phyloP scores from a whole-genome alignment of 768 basidiomycete species.

The Panaeolus cyanescens region DNA sequence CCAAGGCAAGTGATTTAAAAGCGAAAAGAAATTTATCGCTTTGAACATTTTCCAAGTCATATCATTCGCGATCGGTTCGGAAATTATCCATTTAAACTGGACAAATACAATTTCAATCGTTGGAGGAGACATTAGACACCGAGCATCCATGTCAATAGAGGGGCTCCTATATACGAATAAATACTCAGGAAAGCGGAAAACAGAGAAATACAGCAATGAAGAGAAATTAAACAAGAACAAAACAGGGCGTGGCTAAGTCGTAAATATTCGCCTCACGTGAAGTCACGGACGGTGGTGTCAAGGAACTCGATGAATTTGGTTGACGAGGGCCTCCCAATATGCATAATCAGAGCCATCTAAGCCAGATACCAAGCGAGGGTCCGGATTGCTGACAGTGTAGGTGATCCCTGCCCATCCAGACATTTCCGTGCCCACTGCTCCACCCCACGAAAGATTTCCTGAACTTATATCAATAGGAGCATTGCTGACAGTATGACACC shows the following conservation, averaged over 20 bases:
- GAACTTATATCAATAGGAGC: conserved; percentile 54
- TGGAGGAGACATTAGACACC: not conserved
- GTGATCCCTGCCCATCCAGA: conserved; percentile 58
- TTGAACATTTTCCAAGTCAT: too few species aligned
- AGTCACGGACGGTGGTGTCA: not conserved
- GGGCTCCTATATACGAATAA: conserved; percentile 1
- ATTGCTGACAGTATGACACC: conserved; percentile 81
- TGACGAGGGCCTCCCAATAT: conserved; percentile 84
- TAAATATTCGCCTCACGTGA: not conserved
- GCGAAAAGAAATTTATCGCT: too few species aligned
- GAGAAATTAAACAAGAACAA: not conserved
- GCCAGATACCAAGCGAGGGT: conserved; percentile 47
- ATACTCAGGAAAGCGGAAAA: not conserved
- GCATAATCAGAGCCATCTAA: conserved; percentile 71
- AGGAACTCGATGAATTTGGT: conserved; percentile 42
- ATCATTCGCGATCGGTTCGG: too few species aligned
- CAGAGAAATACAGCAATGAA: not conserved
- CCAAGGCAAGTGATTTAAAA: too few species aligned
- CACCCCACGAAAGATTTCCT: conserved; percentile 61
- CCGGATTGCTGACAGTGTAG: conserved; percentile 38
- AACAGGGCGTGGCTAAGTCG: not conserved
- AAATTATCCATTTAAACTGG: too few species aligned
- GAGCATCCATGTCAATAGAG: not conserved
- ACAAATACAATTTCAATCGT: not conserved
- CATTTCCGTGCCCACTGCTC: conserved; percentile 56